Evolutionary conservation across 306 rosid species (phyloP).

Genomic region (Quercus suber): DNA sequence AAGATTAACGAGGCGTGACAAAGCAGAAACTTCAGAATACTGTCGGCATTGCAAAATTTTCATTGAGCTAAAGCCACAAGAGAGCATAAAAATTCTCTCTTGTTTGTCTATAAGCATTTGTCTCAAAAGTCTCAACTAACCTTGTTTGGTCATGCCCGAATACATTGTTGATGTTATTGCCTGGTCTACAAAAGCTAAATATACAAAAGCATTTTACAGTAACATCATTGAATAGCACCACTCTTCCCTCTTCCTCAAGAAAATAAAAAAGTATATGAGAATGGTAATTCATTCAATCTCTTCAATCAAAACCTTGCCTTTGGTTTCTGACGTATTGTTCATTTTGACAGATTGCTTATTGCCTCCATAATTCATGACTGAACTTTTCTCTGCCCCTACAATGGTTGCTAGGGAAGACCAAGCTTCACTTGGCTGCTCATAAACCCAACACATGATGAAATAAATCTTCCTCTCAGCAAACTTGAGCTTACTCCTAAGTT

Average conservation of each 20-base stretch:
- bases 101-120: no score
- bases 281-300: slow-evolving; percentile 43
- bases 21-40: no score
- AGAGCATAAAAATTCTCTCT: no score
- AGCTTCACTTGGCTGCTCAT: slow-evolving; percentile 72
- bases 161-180: neutral
- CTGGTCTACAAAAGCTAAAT: neutral
- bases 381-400: slow-evolving; percentile 54
- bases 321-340: slow-evolving; percentile 33
- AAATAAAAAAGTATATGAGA: neutral
- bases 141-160: no score
- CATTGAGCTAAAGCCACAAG: no score
- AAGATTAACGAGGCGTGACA: no score
- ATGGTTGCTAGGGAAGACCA: slow-evolving; percentile 73
- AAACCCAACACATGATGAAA: slow-evolving; percentile 89
- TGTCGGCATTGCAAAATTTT: no score
- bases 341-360: slow-evolving; percentile 34
- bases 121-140: no score
- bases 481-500: slow-evolving; percentile 55
- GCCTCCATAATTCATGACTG: slow-evolving; percentile 43
- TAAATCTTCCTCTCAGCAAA: slow-evolving; percentile 60
- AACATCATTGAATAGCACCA: neutral
- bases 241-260: neutral
- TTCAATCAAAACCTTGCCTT: slow-evolving; percentile 57
- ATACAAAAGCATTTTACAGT: neutral